These are phyloP conservation scores for Lepraria neglecta DNA, from an alignment of 495 filamentous ascomycete species.

Conservation along the genomic window DNA sequence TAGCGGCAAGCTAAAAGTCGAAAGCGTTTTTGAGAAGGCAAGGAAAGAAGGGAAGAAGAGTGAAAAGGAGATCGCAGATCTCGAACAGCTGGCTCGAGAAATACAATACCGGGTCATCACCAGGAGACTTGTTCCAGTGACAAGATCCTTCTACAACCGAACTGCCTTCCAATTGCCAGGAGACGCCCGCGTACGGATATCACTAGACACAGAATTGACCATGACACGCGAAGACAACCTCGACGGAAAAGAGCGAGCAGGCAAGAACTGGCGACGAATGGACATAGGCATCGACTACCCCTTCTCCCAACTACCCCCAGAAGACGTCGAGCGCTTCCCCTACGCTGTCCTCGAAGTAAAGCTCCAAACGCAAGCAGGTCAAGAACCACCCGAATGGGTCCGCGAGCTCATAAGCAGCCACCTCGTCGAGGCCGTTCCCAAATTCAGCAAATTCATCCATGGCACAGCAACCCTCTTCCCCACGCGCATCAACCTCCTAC, in stretches of 20 bases:
- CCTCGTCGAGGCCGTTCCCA: constrained; percentile 94
- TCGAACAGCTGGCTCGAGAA: constrained; percentile 84
- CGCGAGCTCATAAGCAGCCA: constrained; percentile 85
- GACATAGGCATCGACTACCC: constrained; percentile 97
- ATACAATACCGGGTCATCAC: constrained; percentile 89
- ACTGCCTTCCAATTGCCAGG: constrained; percentile 97
- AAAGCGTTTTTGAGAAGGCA: constrained; percentile 86
- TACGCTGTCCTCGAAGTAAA: constrained; percentile 98
- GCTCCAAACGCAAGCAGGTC: constrained; percentile 93
- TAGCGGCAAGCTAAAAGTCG: constrained; percentile 70
- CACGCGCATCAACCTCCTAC: constrained; percentile 77
- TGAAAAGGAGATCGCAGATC: constrained; percentile 77
- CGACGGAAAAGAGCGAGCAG: constrained; percentile 67
- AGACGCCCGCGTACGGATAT: constrained; percentile 93
- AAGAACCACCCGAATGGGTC: constrained; percentile 95
- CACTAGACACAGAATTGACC: constrained; percentile 89
- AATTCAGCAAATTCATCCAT: constrained; percentile 99
- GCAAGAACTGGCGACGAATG: constrained; percentile 91
- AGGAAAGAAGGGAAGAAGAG: constrained; percentile 90
- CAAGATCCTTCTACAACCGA: constrained; percentile 91
- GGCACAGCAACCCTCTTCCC: constrained; percentile 84
- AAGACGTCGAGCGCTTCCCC: constrained; percentile 85
- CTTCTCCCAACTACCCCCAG: constrained; percentile 78
- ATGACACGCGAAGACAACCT: constrained; percentile 95
- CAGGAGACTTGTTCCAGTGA: constrained; percentile 75